Base-by-base conservation (phyloP, 2,329 filamentous ascomycete genomes). In the Orbilia javanica region DNA sequence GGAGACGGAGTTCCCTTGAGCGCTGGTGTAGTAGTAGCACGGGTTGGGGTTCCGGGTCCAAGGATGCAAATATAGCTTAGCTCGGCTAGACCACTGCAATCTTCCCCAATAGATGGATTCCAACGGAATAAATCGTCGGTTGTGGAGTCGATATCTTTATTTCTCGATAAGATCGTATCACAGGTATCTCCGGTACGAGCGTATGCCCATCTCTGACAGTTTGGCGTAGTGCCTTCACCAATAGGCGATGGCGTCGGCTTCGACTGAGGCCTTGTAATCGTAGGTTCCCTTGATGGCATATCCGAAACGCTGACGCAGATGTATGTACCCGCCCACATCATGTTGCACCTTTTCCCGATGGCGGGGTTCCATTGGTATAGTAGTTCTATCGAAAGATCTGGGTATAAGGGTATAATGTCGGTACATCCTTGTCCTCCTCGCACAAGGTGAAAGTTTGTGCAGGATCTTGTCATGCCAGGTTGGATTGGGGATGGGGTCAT, bases 301-400 rank as follows among this genome's bases (percentile, higher is more conserved):
- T 50, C 67, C 13, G 63, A 46, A 22, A 60, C 25, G 6, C 46
- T 31, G 8, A 73, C 69, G 29, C 71, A 75, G 42, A 75, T 29
- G 50, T 75, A 63, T 13, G 64, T 67, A 0, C 46, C n/a, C 13
- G 71, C 63, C 55, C 55, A 60, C 63, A 75, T 68, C 15, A 3
- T 62, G 3, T 6, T 63, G 31, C 71, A 75, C 5, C 1, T 22
- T 10, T 44, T 63, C 13, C 71, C 71, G 18, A 75, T 63, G 4
- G 71, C 50, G 15, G 71, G 71, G 39, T 75, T 75, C 71, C 63
- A 75, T 68, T 63, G 7, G 20, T 27, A 62, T 10, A 75, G 20
- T 27, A 62, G 20, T 27, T 67, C 71, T 10, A 64, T 18, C 13
- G 62, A 63, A 7, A 57, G 20, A 8, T 29, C 52, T 5, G 63